phyloP scores from a whole-genome alignment of 768 basidiomycete species.

The Tricholoma flavovirens region DNA sequence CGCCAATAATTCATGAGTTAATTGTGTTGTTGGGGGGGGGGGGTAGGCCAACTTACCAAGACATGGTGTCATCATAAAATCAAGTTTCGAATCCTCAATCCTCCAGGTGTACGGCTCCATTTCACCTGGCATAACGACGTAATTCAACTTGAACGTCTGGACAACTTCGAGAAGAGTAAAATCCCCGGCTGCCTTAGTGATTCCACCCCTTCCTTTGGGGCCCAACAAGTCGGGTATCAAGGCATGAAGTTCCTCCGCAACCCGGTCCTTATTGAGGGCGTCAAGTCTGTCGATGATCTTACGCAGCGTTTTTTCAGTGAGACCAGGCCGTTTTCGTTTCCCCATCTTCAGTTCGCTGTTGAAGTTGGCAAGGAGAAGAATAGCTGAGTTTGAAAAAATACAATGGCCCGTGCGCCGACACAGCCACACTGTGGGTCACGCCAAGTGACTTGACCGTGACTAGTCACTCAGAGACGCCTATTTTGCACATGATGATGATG shows the following conservation, averaged over 20 bases:
- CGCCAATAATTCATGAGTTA: not conserved
- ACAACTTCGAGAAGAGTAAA: not conserved
- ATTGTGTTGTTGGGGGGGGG: not conserved
- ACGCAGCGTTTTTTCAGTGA: not conserved
- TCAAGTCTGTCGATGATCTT: conserved; percentile 1
- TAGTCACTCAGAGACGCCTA: too few species aligned
- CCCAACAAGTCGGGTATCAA: conserved; percentile 1
- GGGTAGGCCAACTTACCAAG: not conserved
- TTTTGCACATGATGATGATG: too few species aligned
- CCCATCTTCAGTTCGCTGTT: not conserved
- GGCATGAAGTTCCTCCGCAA: not conserved
- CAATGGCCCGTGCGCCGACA: not conserved
- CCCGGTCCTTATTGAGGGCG: not conserved
- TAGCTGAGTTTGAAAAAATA: not conserved
- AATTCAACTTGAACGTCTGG: not conserved
- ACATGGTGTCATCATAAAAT: conserved; percentile 1
- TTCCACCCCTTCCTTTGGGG: conserved; percentile 1
- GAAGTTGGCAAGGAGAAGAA: not conserved
- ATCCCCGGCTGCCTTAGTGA: not conserved
- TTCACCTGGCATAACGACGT: not conserved
- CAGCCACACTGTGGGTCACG: not conserved
- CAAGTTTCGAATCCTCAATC: conserved; percentile 2
- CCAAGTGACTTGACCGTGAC: too few species aligned
- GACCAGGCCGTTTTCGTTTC: conserved; percentile 1
- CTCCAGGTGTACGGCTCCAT: not conserved